Percentiles rank a stretch among this genome's conserved stretches.
Evolutionary conservation across 2,329 filamentous ascomycete species (phyloP).

Genomic region (Pseudocercospora macadamiae): DNA sequence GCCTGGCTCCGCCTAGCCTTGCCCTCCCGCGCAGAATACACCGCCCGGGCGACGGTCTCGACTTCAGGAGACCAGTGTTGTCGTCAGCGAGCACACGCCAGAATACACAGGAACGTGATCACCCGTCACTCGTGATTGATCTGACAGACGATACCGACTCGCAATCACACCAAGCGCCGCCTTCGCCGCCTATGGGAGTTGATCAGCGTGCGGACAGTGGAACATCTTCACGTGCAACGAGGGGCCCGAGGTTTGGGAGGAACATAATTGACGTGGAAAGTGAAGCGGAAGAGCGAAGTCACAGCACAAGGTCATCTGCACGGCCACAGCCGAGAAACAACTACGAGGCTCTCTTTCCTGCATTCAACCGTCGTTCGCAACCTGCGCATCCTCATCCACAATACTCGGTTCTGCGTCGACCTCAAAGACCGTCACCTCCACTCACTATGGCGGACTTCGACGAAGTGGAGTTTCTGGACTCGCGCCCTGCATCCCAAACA

Average conservation of each 20-base stretch:
- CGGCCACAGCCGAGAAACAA: slow-evolving; percentile 14
- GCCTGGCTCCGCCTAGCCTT: slow-evolving; percentile 22
- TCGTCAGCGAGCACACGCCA: slow-evolving; percentile 25
- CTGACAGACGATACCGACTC: slow-evolving; percentile 38
- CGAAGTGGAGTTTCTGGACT: slow-evolving; percentile 55
- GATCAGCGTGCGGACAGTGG: slow-evolving; percentile 10
- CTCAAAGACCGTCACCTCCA: slow-evolving; percentile 9
- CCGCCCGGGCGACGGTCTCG: slow-evolving; percentile 57
- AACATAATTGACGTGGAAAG: slow-evolving; percentile 46
- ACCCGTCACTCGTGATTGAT: slow-evolving; percentile 38
- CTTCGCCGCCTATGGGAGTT: not conserved
- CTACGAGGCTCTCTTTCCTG: slow-evolving; percentile 16
- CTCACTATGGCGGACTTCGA: slow-evolving; percentile 29
- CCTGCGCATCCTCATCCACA: slow-evolving; percentile 20
- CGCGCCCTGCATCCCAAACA: slow-evolving; percentile 22
- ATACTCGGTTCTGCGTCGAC: slow-evolving; percentile 22
- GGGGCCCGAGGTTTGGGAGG: slow-evolving; percentile 46
- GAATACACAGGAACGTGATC: slow-evolving; percentile 7
- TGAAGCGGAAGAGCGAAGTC: slow-evolving; percentile 24
- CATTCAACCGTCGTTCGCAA: slow-evolving; percentile 8
- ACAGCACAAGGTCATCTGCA: slow-evolving; percentile 13
- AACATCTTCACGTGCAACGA: slow-evolving; percentile 36
- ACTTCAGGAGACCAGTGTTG: slow-evolving; percentile 56
- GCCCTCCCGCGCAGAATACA: slow-evolving; percentile 35
- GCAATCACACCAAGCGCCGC: slow-evolving; percentile 9